These are phyloP conservation scores for Noccaea bulbosa DNA, from an alignment of 345 rosid genomes.

Conservation along the genomic window DNA sequence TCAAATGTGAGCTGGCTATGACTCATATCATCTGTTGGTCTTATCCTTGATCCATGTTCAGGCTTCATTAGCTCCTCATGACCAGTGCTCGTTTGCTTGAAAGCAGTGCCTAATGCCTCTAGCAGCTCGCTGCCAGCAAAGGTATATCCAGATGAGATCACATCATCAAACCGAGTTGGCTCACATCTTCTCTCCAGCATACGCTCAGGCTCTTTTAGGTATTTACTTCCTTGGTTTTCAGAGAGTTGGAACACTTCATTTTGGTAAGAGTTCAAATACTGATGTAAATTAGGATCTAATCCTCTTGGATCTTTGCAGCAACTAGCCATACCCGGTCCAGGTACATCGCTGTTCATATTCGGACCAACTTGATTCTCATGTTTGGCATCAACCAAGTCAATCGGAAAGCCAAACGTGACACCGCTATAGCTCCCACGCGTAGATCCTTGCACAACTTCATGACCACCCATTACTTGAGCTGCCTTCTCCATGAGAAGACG, in stretches of 20 bases:
- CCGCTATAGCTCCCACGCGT: slow-evolving; percentile 46
- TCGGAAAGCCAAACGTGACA: slow-evolving; percentile 39
- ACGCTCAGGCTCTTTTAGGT: slow-evolving; percentile 46
- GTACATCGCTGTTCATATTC: slow-evolving; percentile 36
- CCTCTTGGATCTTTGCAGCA: slow-evolving; percentile 46
- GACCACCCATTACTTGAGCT: slow-evolving; percentile 47
- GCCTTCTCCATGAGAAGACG: slow-evolving; percentile 43
- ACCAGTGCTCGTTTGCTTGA: slow-evolving; percentile 48
- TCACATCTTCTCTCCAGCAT: slow-evolving; percentile 45
- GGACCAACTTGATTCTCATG: slow-evolving; percentile 49
- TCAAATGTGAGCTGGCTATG: slow-evolving; percentile 64
- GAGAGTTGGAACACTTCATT: slow-evolving; percentile 43
- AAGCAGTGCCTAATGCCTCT: slow-evolving; percentile 83
- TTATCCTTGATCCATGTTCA: slow-evolving; percentile 49
- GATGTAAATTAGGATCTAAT: slow-evolving; percentile 43
- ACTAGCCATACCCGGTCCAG: slow-evolving; percentile 50
- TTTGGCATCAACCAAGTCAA: slow-evolving; percentile 41
- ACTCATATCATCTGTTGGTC: slow-evolving; percentile 57
- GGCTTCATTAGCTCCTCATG: slow-evolving; percentile 53
- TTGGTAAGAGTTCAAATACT: slow-evolving; percentile 43
- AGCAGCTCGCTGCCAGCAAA: slow-evolving; percentile 75
- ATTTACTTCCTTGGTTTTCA: slow-evolving; percentile 47
- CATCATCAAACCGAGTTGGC: slow-evolving; percentile 45
- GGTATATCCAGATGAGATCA: slow-evolving; percentile 53
- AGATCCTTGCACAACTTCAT: slow-evolving; percentile 47